These are phyloP conservation scores for Flaveria floridana DNA, from an alignment of 140 eudicot genomes.

Conservation along the genomic window DNA sequence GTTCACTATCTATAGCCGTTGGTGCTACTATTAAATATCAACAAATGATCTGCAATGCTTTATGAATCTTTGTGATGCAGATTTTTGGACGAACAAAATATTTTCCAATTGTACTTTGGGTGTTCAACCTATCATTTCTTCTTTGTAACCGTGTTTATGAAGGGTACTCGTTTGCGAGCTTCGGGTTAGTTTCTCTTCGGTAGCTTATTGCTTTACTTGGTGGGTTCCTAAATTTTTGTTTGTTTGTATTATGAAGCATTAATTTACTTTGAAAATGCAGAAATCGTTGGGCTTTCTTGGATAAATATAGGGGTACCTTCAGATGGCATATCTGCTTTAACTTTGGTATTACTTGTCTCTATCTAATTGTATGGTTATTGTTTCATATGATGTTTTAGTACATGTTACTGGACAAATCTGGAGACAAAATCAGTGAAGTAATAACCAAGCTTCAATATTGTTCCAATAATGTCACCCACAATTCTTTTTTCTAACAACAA, in stretches of 20 bases:
- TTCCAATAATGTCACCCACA: too few relatives aligned
- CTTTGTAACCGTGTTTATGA: slow-evolving; percentile 78
- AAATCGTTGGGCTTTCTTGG: slow-evolving; percentile 68
- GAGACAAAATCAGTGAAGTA: too few relatives aligned
- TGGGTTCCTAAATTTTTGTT: slow-evolving; percentile 6
- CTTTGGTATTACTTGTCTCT: slow-evolving; percentile 55
- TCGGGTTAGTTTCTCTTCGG: slow-evolving; percentile 60
- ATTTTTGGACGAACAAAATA: slow-evolving; percentile 66
- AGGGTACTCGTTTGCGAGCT: slow-evolving; percentile 73
- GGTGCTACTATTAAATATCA: slow-evolving; percentile 16
- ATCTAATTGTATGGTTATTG: background rate
- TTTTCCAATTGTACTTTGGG: slow-evolving; percentile 70
- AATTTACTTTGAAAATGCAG: slow-evolving; percentile 38
- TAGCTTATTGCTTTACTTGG: slow-evolving; percentile 11
- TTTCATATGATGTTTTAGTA: slow-evolving; percentile 12
- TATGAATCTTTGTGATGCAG: slow-evolving; percentile 48
- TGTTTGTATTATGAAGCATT: slow-evolving; percentile 15
- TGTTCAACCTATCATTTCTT: slow-evolving; percentile 67
- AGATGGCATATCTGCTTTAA: slow-evolving; percentile 99
- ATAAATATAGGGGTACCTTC: slow-evolving; percentile 76
- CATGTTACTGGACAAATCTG: background rate
- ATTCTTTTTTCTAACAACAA: too few relatives aligned
- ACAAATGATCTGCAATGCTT: slow-evolving; percentile 22
- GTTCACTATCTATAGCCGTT: background rate
- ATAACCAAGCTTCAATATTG: too few relatives aligned